These are phyloP conservation scores for Paecilomyces sp. DNA, from an alignment of 2,329 filamentous ascomycete genomes.

Conservation along the genomic window DNA sequence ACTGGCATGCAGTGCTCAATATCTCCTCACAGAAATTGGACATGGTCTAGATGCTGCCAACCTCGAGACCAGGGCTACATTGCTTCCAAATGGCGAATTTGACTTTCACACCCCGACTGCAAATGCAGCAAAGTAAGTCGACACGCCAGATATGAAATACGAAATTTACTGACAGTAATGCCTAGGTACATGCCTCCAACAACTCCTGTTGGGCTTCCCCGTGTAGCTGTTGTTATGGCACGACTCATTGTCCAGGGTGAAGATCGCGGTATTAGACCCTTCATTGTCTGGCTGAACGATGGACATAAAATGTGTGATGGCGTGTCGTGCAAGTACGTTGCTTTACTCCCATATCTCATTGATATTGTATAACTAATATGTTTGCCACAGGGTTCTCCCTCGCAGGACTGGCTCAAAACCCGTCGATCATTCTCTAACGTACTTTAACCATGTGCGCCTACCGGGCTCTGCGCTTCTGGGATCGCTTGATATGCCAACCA, in stretches of 20 bases:
- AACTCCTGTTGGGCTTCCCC: slow-evolving; percentile 1
- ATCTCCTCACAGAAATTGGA: slow-evolving; percentile 34
- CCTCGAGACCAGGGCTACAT: slow-evolving; percentile 31
- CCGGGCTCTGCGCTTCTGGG: slow-evolving; percentile 20
- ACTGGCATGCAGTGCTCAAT: slow-evolving; percentile 16
- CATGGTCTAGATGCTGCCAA: slow-evolving; percentile 35
- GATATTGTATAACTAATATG: background rate
- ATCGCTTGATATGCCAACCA: slow-evolving; percentile 3
- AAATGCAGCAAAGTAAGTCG: slow-evolving; percentile 24
- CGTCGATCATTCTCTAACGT: slow-evolving; percentile 24
- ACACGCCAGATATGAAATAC: slow-evolving; percentile 9
- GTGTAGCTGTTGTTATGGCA: slow-evolving; percentile 27
- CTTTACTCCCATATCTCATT: background rate
- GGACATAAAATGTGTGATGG: slow-evolving; percentile 18
- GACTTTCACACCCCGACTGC: slow-evolving; percentile 24
- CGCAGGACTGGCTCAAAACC: slow-evolving; percentile 21
- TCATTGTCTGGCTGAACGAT: slow-evolving; percentile 23
- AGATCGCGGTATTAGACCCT: slow-evolving; percentile 20
- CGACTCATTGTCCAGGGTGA: slow-evolving; percentile 18
- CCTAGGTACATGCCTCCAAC: background rate
- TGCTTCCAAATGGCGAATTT: slow-evolving; percentile 25
- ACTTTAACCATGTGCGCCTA: slow-evolving; percentile 24
- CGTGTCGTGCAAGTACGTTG: slow-evolving; percentile 14
- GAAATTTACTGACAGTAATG: slow-evolving; percentile 6
- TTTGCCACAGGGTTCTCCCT: background rate